phyloP scores from a whole-genome alignment of 176 grass and related monocot genomes.

The Tillandsia fasciculata region DNA sequence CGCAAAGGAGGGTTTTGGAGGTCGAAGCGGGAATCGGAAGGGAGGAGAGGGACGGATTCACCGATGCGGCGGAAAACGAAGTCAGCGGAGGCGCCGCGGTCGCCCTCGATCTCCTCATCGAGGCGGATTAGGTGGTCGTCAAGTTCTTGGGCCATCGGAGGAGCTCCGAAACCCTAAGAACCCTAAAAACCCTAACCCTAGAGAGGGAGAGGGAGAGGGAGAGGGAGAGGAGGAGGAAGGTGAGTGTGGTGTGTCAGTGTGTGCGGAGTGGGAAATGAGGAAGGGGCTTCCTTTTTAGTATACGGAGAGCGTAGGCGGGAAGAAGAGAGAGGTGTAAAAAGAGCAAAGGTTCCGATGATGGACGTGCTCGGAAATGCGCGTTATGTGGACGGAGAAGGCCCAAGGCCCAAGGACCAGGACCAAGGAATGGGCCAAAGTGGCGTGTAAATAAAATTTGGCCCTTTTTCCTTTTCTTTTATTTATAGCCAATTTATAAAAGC shows the following conservation, averaged over 20 bases:
- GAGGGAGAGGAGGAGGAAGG: not conserved
- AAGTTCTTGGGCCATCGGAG: conserved; percentile 4
- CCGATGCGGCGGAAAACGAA: conserved; percentile 79
- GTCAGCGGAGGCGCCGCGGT: conserved; percentile 46
- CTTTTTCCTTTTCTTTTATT: too few relatives aligned
- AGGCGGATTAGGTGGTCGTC: conserved; percentile 3
- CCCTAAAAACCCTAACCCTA: not conserved
- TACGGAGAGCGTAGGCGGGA: not conserved
- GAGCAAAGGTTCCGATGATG: too few relatives aligned
- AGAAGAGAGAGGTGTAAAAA: not conserved
- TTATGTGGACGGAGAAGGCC: too few relatives aligned
- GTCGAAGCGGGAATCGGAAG: conserved; percentile 44
- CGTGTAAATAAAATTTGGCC: too few relatives aligned
- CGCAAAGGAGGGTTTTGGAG: conserved; percentile 49
- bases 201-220: not conserved
- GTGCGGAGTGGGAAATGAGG: not conserved
- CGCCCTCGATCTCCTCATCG: conserved; percentile 65
- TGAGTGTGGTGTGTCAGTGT: not conserved
- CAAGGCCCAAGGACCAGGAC: too few relatives aligned
- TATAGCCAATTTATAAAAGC: too few relatives aligned
- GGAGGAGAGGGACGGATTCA: conserved; percentile 61
- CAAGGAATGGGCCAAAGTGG: too few relatives aligned
- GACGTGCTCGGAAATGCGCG: too few relatives aligned
- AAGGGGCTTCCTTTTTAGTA: not conserved
- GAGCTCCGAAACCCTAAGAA: not conserved